A percentile compares a stretch with the other conserved stretches of the same genome.
These are phyloP conservation scores for Zymoseptoria pseudotritici DNA, from an alignment of 2,329 filamentous ascomycete species.

Conservation along the genomic window DNA sequence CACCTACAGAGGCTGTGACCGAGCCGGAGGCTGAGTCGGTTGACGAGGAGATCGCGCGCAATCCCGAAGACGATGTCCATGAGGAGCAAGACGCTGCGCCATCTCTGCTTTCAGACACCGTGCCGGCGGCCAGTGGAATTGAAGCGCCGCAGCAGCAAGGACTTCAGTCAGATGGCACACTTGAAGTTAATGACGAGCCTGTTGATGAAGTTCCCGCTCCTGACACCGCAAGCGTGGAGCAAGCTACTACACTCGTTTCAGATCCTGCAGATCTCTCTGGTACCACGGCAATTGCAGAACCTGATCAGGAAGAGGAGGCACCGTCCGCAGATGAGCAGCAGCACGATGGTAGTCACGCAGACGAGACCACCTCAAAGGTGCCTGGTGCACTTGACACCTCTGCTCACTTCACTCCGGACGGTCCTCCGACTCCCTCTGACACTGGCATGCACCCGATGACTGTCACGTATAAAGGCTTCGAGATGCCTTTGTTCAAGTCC, in stretches of 20 bases:
- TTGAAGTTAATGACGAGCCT: neutral
- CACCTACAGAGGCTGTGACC: neutral
- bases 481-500: slow-evolving; percentile 54
- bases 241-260: neutral
- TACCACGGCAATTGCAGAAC: neutral
- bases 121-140: neutral
- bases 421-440: slow-evolving; percentile 28
- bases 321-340: neutral
- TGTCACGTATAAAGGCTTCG: slow-evolving; percentile 48
- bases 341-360: neutral
- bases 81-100: neutral
- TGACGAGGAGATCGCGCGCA: slow-evolving; percentile 14
- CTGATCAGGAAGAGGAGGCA: neutral
- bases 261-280: neutral
- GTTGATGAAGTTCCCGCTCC: neutral
- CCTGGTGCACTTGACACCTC: slow-evolving; percentile 10
- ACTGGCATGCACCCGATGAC: slow-evolving; percentile 41
- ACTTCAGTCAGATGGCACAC: neutral
- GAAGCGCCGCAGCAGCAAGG: neutral
- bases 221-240: neutral
- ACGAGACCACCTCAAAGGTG: slow-evolving; percentile 6
- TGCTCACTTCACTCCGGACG: slow-evolving; percentile 13
- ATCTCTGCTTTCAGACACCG: neutral
- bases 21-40: slow-evolving; percentile 9
- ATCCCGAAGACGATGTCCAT: slow-evolving; percentile 9